phyloP scores from a whole-genome alignment of 148 eudicot species.

The Fagopyrum esculentum region DNA sequence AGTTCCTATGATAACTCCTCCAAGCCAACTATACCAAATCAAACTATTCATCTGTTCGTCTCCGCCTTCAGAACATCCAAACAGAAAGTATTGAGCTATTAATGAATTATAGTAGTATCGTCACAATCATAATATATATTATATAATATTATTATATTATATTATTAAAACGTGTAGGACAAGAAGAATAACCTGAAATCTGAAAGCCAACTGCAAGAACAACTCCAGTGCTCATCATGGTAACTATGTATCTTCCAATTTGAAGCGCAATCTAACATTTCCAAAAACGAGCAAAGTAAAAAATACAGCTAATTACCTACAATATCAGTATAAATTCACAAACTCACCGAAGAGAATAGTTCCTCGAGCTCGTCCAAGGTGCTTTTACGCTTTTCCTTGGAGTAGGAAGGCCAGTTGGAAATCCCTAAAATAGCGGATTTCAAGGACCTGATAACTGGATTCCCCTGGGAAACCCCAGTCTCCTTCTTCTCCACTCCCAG shows the following conservation, averaged over 20 bases:
- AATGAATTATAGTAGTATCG: background rate
- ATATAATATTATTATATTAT: background rate
- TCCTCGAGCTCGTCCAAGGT: slow-evolving; percentile 53
- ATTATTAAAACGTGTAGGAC: background rate
- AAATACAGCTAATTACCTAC: background rate
- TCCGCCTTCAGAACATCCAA: slow-evolving; percentile 48
- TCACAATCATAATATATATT: background rate
- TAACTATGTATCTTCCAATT: slow-evolving; percentile 64
- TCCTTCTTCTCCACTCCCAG: slow-evolving; percentile 13
- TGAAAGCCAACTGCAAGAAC: slow-evolving; percentile 54
- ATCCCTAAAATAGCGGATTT: slow-evolving; percentile 43
- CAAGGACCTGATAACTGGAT: slow-evolving; percentile 21
- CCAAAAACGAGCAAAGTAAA: slow-evolving; percentile 5
- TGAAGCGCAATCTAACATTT: slow-evolving; percentile 43
- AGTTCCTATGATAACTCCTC: slow-evolving; percentile 94
- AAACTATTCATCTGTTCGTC: slow-evolving; percentile 78
- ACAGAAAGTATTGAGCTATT: background rate
- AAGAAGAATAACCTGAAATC: slow-evolving; percentile 46
- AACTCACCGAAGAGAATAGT: slow-evolving; percentile 43
- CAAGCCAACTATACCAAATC: slow-evolving; percentile 99
- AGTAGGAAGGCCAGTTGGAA: slow-evolving; percentile 48
- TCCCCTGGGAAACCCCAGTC: slow-evolving; percentile 5
- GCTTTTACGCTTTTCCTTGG: slow-evolving; percentile 29
- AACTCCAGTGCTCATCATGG: slow-evolving; percentile 69
- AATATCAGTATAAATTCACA: background rate